These are phyloP conservation scores for Raffaelea arxii DNA, from an alignment of 2,329 filamentous ascomycete species.

Conservation along the genomic window DNA sequence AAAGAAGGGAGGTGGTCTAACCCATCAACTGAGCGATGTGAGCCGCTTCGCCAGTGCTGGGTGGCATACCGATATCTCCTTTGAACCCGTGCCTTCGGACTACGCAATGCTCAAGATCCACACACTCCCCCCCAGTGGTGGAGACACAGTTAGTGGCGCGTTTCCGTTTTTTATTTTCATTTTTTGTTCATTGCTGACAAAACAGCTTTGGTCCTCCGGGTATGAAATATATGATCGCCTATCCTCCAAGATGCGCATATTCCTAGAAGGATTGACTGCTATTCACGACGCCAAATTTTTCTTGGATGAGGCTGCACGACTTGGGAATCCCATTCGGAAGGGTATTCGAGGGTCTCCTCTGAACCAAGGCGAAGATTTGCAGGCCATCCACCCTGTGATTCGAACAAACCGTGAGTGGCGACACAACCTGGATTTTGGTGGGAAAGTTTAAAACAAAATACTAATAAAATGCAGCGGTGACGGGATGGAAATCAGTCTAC, in stretches of 20 bases:
- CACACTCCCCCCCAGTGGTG: constrained; percentile 29
- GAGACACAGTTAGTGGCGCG: constrained; percentile 5
- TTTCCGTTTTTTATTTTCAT: neutral
- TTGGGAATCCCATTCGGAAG: constrained; percentile 26
- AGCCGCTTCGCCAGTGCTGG: constrained; percentile 25
- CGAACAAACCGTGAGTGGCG: constrained; percentile 43
- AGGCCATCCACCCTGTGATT: constrained; percentile 41
- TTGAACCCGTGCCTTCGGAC: constrained; percentile 41
- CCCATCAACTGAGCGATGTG: constrained; percentile 39
- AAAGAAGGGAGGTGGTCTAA: constrained; percentile 39
- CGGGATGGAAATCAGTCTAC: constrained; percentile 47
- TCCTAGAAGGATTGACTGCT: constrained; percentile 34
- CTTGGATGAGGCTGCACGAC: constrained; percentile 35
- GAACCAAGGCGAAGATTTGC: constrained; percentile 43
- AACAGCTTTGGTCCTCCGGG: constrained; percentile 32
- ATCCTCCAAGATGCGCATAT: constrained; percentile 34
- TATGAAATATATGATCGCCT: constrained; percentile 39
- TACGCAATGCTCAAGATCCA: constrained; percentile 43
- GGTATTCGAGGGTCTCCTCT: constrained; percentile 41
- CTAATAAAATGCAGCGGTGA: constrained; percentile 27
- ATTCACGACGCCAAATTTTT: constrained; percentile 35
- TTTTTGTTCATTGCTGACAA: constrained; percentile 31
- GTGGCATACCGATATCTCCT: constrained; percentile 40
- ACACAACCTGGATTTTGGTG: too few species aligned
- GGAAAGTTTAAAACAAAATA: neutral